Evolutionary conservation across 257 asterid genomes (phyloP).

Genomic region (Solanum tarijense): DNA sequence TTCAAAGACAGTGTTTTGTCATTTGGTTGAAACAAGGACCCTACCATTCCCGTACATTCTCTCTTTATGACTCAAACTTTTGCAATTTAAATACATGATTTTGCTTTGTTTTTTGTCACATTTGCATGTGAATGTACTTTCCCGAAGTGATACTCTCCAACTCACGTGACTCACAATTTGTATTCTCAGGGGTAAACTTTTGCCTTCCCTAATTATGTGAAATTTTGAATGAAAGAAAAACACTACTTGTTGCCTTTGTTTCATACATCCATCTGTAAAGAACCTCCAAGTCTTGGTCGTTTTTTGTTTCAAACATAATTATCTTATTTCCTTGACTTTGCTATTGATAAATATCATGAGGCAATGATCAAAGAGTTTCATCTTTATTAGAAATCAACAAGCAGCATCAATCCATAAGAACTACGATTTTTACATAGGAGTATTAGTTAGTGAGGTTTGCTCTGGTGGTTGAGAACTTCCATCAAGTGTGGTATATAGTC

Average conservation of each 20-base stretch:
- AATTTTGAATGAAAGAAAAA: background rate
- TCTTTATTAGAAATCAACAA: background rate
- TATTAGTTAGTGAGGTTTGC: background rate
- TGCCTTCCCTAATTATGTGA: background rate
- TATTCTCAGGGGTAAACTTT: background rate
- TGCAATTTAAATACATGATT: constrained; percentile 21
- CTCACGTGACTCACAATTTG: constrained; percentile 34
- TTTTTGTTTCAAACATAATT: background rate
- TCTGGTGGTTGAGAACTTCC: background rate
- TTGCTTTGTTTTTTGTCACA: constrained; percentile 34
- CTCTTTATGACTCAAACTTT: constrained; percentile 15
- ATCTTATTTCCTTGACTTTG: background rate
- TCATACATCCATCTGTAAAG: background rate
- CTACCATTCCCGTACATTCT: background rate
- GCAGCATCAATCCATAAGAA: background rate
- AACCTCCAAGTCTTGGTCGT: background rate
- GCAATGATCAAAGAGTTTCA: background rate
- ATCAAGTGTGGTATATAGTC: background rate
- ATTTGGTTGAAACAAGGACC: background rate
- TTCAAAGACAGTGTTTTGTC: background rate
- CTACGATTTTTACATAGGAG: background rate
- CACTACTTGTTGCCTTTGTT: background rate
- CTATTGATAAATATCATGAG: too few relatives aligned
- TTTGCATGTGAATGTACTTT: constrained; percentile 61
- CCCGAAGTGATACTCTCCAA: constrained; percentile 22